Conservation (phyloP, 2,329 filamentous ascomycete species). For the Fusarium floridanum region DNA sequence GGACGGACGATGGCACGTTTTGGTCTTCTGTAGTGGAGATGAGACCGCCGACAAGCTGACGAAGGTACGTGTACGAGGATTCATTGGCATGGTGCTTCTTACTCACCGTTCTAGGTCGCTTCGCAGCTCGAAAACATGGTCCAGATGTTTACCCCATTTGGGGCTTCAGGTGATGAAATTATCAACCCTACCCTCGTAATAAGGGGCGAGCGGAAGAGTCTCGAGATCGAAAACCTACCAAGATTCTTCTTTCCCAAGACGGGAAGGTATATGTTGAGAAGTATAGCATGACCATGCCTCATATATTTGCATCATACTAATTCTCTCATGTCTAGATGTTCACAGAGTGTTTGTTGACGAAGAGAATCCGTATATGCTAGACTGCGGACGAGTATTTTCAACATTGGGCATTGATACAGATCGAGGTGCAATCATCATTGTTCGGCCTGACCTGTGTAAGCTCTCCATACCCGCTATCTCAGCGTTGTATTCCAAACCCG, state of each 20-base stretch:
- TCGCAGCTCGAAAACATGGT: background rate
- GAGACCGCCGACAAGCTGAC: background rate
- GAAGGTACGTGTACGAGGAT: background rate
- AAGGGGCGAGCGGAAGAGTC: background rate
- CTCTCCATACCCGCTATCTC: accelerated
- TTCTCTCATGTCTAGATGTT: slow-evolving; percentile 13
- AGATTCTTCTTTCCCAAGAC: slow-evolving; percentile 28
- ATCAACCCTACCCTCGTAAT: slow-evolving; percentile 19
- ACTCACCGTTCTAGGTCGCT: background rate
- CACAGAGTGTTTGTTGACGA: slow-evolving; percentile 35
- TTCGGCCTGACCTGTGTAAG: slow-evolving; percentile 41
- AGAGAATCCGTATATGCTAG: slow-evolving; percentile 22
- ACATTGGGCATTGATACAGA: slow-evolving; percentile 28
- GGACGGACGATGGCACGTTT: slow-evolving; percentile 39
- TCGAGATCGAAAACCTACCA: slow-evolving; percentile 21
- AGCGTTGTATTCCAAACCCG: accelerated
- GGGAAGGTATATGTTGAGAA: slow-evolving; percentile 16
- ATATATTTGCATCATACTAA: background rate
- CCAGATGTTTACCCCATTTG: background rate
- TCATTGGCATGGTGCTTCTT: background rate
- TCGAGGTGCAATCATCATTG: slow-evolving; percentile 24
- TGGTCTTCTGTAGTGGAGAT: slow-evolving; percentile 26
- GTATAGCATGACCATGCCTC: background rate
- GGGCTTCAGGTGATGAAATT: background rate
- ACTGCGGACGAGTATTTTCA: slow-evolving; percentile 16